Evolutionary conservation across 306 rosid species (phyloP).

Genomic region (barrel medic (Medicago truncatula)): DNA sequence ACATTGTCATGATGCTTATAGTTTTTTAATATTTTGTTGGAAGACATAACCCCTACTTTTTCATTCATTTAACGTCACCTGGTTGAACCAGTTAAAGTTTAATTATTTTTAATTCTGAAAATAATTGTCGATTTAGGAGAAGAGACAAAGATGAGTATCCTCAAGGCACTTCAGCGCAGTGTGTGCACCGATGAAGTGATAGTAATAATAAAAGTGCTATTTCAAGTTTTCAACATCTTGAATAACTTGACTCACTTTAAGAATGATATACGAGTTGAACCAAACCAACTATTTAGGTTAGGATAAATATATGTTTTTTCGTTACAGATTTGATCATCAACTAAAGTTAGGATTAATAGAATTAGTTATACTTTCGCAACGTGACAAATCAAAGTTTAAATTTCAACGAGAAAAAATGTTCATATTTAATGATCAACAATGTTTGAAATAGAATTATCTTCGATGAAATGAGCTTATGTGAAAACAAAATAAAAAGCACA

Average conservation of each 20-base stretch:
- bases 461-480: too few species aligned
- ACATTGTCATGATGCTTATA: conserved; percentile 34
- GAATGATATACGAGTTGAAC: neutral
- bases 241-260: neutral
- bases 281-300: neutral
- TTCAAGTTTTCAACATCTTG: neutral
- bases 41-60: conserved; percentile 33
- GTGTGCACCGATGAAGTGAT: conserved; percentile 1
- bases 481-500: too few species aligned
- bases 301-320: too few species aligned
- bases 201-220: neutral
- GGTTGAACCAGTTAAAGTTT: neutral
- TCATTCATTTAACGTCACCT: neutral
- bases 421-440: too few species aligned
- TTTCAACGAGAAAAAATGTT: too few species aligned
- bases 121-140: neutral
- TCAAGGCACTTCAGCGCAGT: neutral
- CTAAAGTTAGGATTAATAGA: too few species aligned
- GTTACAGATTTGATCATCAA: too few species aligned
- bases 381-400: too few species aligned
- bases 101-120: neutral
- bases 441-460: too few species aligned
- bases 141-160: neutral
- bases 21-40: conserved; percentile 38
- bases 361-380: too few species aligned